A percentile compares a stretch with the other conserved stretches of the same genome.
phyloP scores from a whole-genome alignment of 805 yeast genomes.

The Candida taoyuanica region DNA sequence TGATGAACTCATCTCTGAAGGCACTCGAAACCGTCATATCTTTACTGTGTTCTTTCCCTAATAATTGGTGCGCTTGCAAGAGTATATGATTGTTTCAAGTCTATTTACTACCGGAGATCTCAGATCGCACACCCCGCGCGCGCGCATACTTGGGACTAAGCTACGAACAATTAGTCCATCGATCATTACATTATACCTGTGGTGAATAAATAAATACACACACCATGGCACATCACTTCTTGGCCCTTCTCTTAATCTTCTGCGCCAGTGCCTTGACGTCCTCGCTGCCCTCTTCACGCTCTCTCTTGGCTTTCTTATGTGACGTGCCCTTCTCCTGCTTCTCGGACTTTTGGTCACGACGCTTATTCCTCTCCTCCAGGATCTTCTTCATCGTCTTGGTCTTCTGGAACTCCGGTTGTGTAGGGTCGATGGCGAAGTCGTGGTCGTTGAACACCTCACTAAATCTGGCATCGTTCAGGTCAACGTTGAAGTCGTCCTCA shows the following conservation, averaged over 20 bases:
- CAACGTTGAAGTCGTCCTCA: slow-evolving; percentile 58
- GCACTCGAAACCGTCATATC: slow-evolving; percentile 2
- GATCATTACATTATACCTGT: too few relatives aligned
- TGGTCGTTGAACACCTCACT: slow-evolving; percentile 77
- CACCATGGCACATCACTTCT: slow-evolving; percentile 1
- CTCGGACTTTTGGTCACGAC: slow-evolving; percentile 28
- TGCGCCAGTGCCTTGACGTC: slow-evolving; percentile 17
- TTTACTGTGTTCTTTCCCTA: too few relatives aligned
- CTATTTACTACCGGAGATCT: too few relatives aligned
- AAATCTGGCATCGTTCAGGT: slow-evolving; percentile 82
- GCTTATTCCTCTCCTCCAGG: slow-evolving; percentile 66
- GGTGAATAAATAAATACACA: too few relatives aligned
- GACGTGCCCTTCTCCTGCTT: neutral
- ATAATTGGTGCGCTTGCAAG: too few relatives aligned
- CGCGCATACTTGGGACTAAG: too few relatives aligned
- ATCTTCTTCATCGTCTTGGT: slow-evolving; percentile 84
- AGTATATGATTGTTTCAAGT: too few relatives aligned
- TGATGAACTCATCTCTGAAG: slow-evolving; percentile 13
- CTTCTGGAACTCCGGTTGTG: slow-evolving; percentile 83
- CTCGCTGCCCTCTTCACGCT: slow-evolving; percentile 8
- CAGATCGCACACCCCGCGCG: too few relatives aligned
- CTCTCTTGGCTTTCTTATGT: slow-evolving; percentile 13
- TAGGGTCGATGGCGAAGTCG: slow-evolving; percentile 92
- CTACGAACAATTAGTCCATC: too few relatives aligned
- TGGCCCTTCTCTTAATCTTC: slow-evolving; percentile 17